phyloP scores from a whole-genome alignment of 306 rosid genomes.

The Cicer bijugum region DNA sequence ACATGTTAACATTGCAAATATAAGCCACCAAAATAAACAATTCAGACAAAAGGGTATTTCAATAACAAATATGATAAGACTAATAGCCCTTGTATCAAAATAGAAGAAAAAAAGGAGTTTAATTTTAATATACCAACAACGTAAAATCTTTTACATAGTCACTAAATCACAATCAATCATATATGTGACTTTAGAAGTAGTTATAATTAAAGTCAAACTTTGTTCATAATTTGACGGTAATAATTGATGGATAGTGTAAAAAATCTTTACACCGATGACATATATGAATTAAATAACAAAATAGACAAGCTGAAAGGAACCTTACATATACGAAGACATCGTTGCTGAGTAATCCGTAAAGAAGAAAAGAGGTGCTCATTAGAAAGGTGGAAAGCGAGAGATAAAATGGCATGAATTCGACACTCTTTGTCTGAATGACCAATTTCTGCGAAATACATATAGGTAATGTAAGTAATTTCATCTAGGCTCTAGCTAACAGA shows the following conservation, averaged over 20 bases:
- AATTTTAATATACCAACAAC: no score
- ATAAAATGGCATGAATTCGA: slow-evolving; percentile 93
- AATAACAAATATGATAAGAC: no score
- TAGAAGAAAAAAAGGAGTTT: not conserved
- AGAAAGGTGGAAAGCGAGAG: slow-evolving; percentile 91
- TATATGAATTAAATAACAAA: not conserved
- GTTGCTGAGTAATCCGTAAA: slow-evolving; percentile 69
- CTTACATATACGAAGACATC: slow-evolving; percentile 80
- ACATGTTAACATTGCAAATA: slow-evolving; percentile 16
- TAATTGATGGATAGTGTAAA: no score
- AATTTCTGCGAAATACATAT: slow-evolving; percentile 58
- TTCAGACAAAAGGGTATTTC: not conserved
- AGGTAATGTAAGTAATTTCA: slow-evolving; percentile 28
- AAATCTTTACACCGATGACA: no score
- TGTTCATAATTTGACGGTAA: no score
- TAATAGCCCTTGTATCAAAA: no score
- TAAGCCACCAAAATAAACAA: not conserved
- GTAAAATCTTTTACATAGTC: no score
- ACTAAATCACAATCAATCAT: no score
- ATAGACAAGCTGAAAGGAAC: slow-evolving; percentile 27
- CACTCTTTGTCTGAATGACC: slow-evolving; percentile 85
- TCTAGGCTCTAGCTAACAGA: slow-evolving; percentile 16
- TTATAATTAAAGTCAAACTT: no score
- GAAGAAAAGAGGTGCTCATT: slow-evolving; percentile 76
- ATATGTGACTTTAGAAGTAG: no score